Evolutionary conservation across 2,329 filamentous ascomycete genomes (phyloP).

Genomic region (Sporothrix pseudoabietina): DNA sequence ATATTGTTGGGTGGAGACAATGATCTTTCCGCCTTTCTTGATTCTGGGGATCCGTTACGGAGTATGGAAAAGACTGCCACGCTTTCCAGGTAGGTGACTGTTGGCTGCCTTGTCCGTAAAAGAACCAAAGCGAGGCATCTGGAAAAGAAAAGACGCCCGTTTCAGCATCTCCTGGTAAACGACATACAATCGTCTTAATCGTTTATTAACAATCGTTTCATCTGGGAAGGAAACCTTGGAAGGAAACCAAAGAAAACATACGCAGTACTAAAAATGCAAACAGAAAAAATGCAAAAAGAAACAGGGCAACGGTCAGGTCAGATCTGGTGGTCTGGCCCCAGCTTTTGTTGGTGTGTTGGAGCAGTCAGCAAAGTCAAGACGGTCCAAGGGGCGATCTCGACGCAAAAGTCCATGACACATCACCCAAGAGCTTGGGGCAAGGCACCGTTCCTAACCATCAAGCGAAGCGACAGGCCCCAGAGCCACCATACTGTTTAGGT

Average conservation of each 20-base stretch:
- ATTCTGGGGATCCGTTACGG: background rate
- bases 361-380: slow-evolving; percentile 5
- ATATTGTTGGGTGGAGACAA: background rate
- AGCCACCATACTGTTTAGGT: background rate
- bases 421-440: slow-evolving; percentile 6
- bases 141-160: background rate
- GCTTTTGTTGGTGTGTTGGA: background rate
- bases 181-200: background rate
- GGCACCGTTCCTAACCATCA: background rate
- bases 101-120: background rate
- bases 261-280: background rate
- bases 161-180: background rate
- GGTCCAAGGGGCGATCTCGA: background rate
- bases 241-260: background rate
- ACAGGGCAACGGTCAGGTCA: background rate
- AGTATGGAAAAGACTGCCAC: background rate
- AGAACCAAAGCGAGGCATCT: background rate
- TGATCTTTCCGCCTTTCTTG: background rate
- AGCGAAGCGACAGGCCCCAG: background rate
- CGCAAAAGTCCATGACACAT: slow-evolving; percentile 16
- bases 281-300: background rate
- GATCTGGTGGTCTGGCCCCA: background rate
- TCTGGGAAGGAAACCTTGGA: background rate
- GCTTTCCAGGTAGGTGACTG: background rate
- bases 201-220: background rate